Conservation (phyloP, 768 basidiomycete genomes). For the Exidia glandulosa region DNA sequence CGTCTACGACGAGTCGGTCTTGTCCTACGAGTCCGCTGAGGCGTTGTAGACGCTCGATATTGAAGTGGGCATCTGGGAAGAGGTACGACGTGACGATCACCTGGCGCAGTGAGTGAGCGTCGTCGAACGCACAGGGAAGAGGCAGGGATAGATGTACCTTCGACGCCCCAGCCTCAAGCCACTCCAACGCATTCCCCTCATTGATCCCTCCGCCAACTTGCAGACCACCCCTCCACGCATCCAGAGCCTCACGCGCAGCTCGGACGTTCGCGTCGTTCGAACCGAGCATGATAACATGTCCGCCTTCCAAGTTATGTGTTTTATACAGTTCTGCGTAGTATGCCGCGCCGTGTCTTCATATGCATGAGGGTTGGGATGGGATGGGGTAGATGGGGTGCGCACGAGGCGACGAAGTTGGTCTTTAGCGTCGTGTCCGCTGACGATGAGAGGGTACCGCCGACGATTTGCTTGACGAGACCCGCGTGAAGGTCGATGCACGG, state of each 20-base stretch:
- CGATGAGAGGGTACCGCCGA: conserved; percentile 86
- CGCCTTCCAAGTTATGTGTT: conserved; percentile 58
- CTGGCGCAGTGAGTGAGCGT: conserved; percentile 29
- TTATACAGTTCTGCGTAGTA: conserved; percentile 76
- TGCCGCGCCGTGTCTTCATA: conserved; percentile 56
- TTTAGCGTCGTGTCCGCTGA: conserved; percentile 44
- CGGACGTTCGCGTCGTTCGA: conserved; percentile 67
- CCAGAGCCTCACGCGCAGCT: conserved; percentile 77
- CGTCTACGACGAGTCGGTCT: conserved; percentile 86
- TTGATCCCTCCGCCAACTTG: conserved; percentile 94
- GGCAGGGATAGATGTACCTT: conserved; percentile 55
- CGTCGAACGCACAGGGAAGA: background rate
- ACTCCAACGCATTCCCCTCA: conserved; percentile 63
- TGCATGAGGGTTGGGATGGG: conserved; percentile 2
- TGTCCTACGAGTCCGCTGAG: conserved; percentile 61
- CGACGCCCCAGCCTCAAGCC: conserved; percentile 82
- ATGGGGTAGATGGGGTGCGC: conserved; percentile 15
- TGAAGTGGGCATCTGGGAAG: conserved; percentile 78
- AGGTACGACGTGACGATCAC: conserved; percentile 97
- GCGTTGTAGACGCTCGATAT: conserved; percentile 51
- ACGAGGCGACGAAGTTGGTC: conserved; percentile 91
- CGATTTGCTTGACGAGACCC: conserved; percentile 95
- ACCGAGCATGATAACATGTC: conserved; percentile 95
- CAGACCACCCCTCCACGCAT: conserved; percentile 79
- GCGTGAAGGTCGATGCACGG: conserved; percentile 97